Percentiles rank a stretch among this genome's conserved stretches.
Evolutionary conservation across 306 rosid species (phyloP).

Genomic region (Cucumis hystrix): DNA sequence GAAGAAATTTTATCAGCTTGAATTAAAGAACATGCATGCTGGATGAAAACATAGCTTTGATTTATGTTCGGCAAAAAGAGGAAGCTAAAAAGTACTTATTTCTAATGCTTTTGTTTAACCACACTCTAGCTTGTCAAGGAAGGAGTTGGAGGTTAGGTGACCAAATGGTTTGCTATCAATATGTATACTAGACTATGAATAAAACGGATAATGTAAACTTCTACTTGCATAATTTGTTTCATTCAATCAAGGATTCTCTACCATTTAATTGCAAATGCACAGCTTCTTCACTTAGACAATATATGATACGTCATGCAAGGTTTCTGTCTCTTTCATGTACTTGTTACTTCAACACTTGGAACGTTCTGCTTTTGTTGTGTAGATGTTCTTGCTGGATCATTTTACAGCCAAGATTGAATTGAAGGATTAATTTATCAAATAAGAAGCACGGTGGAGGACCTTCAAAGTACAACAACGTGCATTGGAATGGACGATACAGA

Average conservation of each 20-base stretch:
- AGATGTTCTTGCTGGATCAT: background rate
- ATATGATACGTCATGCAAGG: background rate
- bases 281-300: background rate
- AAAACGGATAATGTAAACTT: background rate
- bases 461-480: background rate
- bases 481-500: background rate
- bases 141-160: background rate
- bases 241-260: background rate
- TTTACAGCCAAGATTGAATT: background rate
- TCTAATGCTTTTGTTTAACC: background rate
- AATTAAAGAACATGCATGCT: background rate
- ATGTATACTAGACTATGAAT: background rate
- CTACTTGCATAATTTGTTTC: background rate
- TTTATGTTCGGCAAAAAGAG: background rate
- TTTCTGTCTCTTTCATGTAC: background rate
- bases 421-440: background rate
- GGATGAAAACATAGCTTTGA: background rate
- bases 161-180: background rate
- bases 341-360: background rate
- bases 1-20: background rate
- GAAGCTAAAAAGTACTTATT: background rate
- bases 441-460: background rate
- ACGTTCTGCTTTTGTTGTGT: background rate
- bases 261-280: background rate
- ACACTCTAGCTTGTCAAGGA: background rate